A percentile compares a stretch with the other conserved stretches of the same genome.
These are phyloP conservation scores for Triangularia verruculosa DNA, from an alignment of 2,329 filamentous ascomycete species.

Conservation along the genomic window DNA sequence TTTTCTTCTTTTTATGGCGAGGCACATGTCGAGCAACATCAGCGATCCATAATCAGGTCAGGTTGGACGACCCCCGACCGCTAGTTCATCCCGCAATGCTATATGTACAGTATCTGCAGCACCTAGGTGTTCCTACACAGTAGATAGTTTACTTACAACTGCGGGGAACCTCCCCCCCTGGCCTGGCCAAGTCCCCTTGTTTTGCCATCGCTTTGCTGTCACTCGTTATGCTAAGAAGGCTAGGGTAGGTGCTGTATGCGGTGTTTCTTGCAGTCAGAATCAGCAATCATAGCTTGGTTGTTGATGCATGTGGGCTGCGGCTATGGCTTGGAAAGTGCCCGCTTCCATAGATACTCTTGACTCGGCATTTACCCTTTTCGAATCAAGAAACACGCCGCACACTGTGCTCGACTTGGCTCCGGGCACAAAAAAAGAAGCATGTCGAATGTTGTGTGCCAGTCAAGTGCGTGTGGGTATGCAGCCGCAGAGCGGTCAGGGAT, in stretches of 20 bases:
- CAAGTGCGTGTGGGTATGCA: not conserved
- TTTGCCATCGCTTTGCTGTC: not conserved
- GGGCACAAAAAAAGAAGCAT: not conserved
- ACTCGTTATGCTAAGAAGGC: not conserved
- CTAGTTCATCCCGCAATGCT: no score
- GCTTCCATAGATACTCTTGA: not conserved
- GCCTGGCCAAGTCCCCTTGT: not conserved
- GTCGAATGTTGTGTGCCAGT: not conserved
- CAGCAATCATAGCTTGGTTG: not conserved
- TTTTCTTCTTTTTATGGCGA: not conserved
- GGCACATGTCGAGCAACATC: not conserved
- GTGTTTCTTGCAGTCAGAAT: constrained; percentile 8
- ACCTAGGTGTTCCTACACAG: no score
- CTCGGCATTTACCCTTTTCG: not conserved
- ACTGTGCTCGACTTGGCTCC: not conserved
- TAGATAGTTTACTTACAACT: not conserved
- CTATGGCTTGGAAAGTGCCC: not conserved
- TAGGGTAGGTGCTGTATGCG: constrained; percentile 1
- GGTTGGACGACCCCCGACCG: not conserved
- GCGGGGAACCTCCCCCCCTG: not conserved
- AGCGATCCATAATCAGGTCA: not conserved
- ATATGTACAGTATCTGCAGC: no score
- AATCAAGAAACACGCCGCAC: not conserved
- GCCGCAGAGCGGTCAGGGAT: not conserved
- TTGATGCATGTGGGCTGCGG: not conserved